phyloP scores from a whole-genome alignment of 306 rosid genomes.

The Casuarina equisetifolia region DNA sequence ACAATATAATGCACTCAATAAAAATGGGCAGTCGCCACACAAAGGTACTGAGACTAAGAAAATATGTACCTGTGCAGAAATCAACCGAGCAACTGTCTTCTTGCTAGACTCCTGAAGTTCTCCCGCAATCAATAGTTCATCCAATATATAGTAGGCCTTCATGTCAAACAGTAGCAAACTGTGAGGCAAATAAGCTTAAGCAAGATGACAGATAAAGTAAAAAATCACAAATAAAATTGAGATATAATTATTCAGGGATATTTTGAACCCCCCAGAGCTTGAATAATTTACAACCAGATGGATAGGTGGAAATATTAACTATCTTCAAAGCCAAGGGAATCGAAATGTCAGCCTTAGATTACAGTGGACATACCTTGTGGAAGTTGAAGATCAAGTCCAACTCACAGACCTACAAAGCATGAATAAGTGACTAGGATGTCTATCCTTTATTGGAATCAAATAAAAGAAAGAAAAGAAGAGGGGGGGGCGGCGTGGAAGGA shows the following conservation, averaged over 20 bases:
- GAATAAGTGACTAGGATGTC: neutral
- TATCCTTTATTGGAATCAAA: neutral
- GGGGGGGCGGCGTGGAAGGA: too few relatives aligned
- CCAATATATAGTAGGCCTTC: conserved; percentile 62
- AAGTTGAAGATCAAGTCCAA: conserved; percentile 61
- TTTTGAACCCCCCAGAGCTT: neutral
- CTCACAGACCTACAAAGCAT: conserved; percentile 42
- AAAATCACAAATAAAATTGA: neutral
- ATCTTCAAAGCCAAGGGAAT: neutral
- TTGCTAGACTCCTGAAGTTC: conserved; percentile 70
- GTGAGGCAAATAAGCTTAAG: conserved; percentile 4
- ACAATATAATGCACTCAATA: conserved; percentile 9
- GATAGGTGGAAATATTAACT: neutral
- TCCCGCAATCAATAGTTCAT: conserved; percentile 60
- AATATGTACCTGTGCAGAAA: conserved; percentile 55
- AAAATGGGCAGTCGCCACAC: neutral
- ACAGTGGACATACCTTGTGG: conserved; percentile 49
- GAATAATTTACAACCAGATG: neutral
- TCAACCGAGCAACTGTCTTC: conserved; percentile 63
- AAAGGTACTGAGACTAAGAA: neutral
- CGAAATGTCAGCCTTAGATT: neutral
- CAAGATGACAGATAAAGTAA: neutral
- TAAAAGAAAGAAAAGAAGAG: neutral
- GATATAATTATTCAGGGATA: neutral
- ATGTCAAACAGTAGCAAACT: conserved; percentile 17